A percentile compares a stretch with the other conserved stretches of the same genome.
phyloP scores from a whole-genome alignment of 2,329 filamentous ascomycete species.

The Akanthomyces dipterigenus region DNA sequence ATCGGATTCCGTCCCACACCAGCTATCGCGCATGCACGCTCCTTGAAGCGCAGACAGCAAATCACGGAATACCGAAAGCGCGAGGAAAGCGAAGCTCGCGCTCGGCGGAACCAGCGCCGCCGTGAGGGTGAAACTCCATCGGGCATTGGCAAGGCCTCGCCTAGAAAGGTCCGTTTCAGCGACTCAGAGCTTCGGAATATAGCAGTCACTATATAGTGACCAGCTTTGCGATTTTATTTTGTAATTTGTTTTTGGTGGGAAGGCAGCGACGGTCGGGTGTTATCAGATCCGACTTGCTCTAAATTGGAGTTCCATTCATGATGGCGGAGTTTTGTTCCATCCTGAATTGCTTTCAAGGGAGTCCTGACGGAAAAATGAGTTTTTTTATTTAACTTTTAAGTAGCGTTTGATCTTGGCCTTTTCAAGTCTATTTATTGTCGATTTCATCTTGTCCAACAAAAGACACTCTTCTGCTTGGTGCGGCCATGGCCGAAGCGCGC shows the following conservation, averaged over 20 bases:
- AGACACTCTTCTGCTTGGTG: neutral
- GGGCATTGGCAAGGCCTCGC: slow-evolving; percentile 21
- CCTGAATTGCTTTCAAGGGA: neutral
- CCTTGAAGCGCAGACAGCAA: slow-evolving; percentile 52
- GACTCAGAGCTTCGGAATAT: slow-evolving; percentile 30
- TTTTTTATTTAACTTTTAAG: neutral
- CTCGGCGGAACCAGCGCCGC: slow-evolving; percentile 46
- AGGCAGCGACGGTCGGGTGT: neutral
- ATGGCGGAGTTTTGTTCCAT: neutral
- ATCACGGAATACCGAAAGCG: slow-evolving; percentile 56
- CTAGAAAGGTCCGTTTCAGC: slow-evolving; percentile 34
- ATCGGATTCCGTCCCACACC: slow-evolving; percentile 60
- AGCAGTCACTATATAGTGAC: slow-evolving; percentile 24
- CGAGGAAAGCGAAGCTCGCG: slow-evolving; percentile 54
- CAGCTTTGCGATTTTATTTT: neutral
- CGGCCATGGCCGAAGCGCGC: neutral
- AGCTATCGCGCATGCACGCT: slow-evolving; percentile 50
- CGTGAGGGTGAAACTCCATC: slow-evolving; percentile 25
- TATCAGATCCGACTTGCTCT: neutral
- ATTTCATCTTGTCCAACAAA: neutral
- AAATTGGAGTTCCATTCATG: neutral
- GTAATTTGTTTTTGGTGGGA: neutral
- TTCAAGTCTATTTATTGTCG: neutral
- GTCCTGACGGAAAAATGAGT: neutral
- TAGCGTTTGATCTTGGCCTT: neutral